These are phyloP conservation scores for Sanchytrium tribonematis DNA, from an alignment of 371 early-diverging fungal species.

Conservation along the genomic window DNA sequence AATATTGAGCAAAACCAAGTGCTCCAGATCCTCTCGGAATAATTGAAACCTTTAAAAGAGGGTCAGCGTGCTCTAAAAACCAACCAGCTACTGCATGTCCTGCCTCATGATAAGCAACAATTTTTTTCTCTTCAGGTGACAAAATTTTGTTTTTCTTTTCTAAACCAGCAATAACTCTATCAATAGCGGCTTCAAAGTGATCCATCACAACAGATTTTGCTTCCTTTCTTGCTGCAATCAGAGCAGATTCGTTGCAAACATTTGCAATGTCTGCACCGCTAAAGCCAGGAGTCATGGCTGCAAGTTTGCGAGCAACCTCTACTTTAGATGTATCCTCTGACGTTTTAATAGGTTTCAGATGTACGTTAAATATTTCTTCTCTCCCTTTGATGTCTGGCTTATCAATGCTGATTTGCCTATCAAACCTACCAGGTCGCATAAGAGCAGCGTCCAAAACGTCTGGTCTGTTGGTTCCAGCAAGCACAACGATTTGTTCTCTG, in stretches of 20 bases:
- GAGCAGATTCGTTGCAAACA: slow-evolving; percentile 95
- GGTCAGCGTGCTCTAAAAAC: slow-evolving; percentile 29
- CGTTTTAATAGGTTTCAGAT: slow-evolving; percentile 71
- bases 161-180: slow-evolving; percentile 88
- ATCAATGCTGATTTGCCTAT: slow-evolving; percentile 88
- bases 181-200: slow-evolving; percentile 90
- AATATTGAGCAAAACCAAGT: slow-evolving; percentile 89
- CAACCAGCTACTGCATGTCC: slow-evolving; percentile 96
- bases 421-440: slow-evolving; percentile 91
- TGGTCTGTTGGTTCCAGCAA: slow-evolving; percentile 80
- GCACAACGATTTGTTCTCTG: slow-evolving; percentile 66
- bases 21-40: slow-evolving; percentile 87
- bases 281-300: slow-evolving; percentile 86
- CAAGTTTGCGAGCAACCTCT: slow-evolving; percentile 44
- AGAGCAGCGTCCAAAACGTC: slow-evolving; percentile 75
- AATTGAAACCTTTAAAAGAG: slow-evolving; percentile 27
- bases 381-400: slow-evolving; percentile 83
- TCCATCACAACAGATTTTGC: slow-evolving; percentile 40
- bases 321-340: slow-evolving; percentile 24
- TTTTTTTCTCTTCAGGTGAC: slow-evolving; percentile 90
- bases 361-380: slow-evolving; percentile 76
- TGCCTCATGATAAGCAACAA: slow-evolving; percentile 95
- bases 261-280: slow-evolving; percentile 91
- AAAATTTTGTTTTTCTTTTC: slow-evolving; percentile 85
- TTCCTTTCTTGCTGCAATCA: slow-evolving; percentile 70